Conservation (phyloP, 805 yeast genomes). For the Starmera amethionina region DNA sequence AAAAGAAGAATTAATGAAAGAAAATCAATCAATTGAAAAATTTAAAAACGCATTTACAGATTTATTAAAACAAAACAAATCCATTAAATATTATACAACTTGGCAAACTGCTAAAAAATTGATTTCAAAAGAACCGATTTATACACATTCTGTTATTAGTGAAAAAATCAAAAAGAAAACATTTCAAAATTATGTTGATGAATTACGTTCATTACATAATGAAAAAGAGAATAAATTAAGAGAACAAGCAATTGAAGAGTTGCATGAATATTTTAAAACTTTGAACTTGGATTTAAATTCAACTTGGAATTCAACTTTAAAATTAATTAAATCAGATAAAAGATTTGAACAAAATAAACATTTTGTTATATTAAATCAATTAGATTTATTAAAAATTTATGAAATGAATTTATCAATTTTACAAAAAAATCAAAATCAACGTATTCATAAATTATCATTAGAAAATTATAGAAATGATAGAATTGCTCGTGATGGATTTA, state of each 20-base stretch:
- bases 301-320: conserved; percentile 12
- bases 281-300: conserved; percentile 18
- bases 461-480: conserved; percentile 49
- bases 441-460: conserved; percentile 19
- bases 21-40: conserved; percentile 41
- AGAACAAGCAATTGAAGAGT: conserved; percentile 40
- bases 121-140: conserved; percentile 53
- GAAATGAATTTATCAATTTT: conserved; percentile 23
- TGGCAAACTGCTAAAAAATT: conserved; percentile 47
- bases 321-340: conserved; percentile 24
- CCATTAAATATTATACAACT: conserved; percentile 46
- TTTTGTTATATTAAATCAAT: conserved; percentile 37
- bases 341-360: conserved; percentile 53
- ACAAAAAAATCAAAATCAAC: conserved; percentile 13
- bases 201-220: conserved; percentile 24
- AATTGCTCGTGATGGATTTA: conserved; percentile 53
- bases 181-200: conserved; percentile 39
- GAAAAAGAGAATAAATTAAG: conserved; percentile 19
- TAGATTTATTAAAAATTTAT: conserved; percentile 52
- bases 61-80: conserved; percentile 32
- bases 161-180: conserved; percentile 47
- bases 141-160: conserved; percentile 47
- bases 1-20: conserved; percentile 41
- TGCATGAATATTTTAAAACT: conserved; percentile 38
- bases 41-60: conserved; percentile 44